A percentile compares a stretch with the other conserved stretches of the same genome.
phyloP scores from a whole-genome alignment of 2,329 filamentous ascomycete genomes.

The Fusarium robinianum region DNA sequence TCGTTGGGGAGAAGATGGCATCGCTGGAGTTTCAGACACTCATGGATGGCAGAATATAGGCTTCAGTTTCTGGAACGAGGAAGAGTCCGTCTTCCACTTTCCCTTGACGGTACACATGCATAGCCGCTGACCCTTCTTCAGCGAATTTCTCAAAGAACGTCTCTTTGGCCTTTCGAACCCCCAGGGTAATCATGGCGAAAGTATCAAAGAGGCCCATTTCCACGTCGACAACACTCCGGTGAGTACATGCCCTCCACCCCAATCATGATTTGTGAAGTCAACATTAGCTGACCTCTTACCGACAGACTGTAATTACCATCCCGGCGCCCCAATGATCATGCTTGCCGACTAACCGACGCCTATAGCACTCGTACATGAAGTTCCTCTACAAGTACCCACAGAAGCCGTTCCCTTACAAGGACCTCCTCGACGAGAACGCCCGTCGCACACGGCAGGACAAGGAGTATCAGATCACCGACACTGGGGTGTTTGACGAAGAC shows the following conservation, averaged over 20 bases:
- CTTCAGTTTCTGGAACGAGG: slow-evolving; percentile 97
- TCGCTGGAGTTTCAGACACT: slow-evolving; percentile 89
- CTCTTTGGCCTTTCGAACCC: slow-evolving; percentile 95
- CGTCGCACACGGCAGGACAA: slow-evolving; percentile 73
- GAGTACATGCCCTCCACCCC: slow-evolving; percentile 35
- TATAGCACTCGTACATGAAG: slow-evolving; percentile 97
- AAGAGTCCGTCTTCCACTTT: slow-evolving; percentile 67
- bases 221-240: slow-evolving; percentile 91
- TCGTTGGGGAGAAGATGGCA: slow-evolving; percentile 96
- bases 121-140: slow-evolving; percentile 52
- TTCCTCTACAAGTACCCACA: slow-evolving; percentile 98
- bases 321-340: neutral
- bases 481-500: slow-evolving; percentile 84
- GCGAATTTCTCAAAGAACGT: slow-evolving; percentile 91
- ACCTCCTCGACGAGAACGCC: slow-evolving; percentile 83
- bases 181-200: slow-evolving; percentile 96
- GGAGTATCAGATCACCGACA: slow-evolving; percentile 93
- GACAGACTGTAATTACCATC: slow-evolving; percentile 50
- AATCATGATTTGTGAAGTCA: neutral
- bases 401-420: slow-evolving; percentile 86
- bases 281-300: slow-evolving; percentile 29
- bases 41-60: slow-evolving; percentile 91
- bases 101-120: neutral
- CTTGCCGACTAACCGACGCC: slow-evolving; percentile 19
- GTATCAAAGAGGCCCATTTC: slow-evolving; percentile 95